These are phyloP conservation scores for Entrophospora sp. DNA, from an alignment of 192 early-diverging fungal genomes.

Conservation along the genomic window DNA sequence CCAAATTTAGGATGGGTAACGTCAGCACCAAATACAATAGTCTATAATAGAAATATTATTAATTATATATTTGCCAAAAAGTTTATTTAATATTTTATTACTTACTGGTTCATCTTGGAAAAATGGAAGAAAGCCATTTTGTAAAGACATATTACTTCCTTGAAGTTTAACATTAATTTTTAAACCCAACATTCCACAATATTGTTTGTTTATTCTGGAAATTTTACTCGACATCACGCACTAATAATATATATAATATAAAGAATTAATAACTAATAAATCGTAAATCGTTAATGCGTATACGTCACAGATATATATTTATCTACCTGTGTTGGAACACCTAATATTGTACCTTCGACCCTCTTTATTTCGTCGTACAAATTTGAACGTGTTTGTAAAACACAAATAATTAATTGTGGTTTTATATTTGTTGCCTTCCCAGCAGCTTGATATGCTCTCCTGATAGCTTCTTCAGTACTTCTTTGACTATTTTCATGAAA, in stretches of 20 bases:
- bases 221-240: conserved; percentile 36
- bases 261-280: conserved; percentile 68
- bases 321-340: conserved; percentile 69
- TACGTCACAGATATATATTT: no score
- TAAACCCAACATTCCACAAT: conserved; percentile 82
- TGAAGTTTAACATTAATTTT: conserved; percentile 85
- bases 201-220: conserved; percentile 44
- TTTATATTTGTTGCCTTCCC: conserved; percentile 50
- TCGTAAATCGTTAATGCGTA: no score
- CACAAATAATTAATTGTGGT: conserved; percentile 75
- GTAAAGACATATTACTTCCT: conserved; percentile 69
- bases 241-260: conserved; percentile 77
- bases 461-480: conserved; percentile 60
- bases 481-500: conserved; percentile 48
- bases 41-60: conserved; percentile 31
- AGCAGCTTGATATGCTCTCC: conserved; percentile 57
- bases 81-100: not conserved
- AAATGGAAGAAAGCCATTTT: conserved; percentile 48
- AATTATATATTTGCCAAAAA: not conserved
- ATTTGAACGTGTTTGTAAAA: conserved; percentile 70
- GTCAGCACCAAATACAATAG: conserved; percentile 85
- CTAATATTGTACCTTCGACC: conserved; percentile 77
- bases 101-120: conserved; percentile 42
- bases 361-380: conserved; percentile 86
- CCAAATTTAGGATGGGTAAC: conserved; percentile 80